These are phyloP conservation scores for Rubia peregrina DNA, from an alignment of 305 asterid species.

Conservation along the genomic window DNA sequence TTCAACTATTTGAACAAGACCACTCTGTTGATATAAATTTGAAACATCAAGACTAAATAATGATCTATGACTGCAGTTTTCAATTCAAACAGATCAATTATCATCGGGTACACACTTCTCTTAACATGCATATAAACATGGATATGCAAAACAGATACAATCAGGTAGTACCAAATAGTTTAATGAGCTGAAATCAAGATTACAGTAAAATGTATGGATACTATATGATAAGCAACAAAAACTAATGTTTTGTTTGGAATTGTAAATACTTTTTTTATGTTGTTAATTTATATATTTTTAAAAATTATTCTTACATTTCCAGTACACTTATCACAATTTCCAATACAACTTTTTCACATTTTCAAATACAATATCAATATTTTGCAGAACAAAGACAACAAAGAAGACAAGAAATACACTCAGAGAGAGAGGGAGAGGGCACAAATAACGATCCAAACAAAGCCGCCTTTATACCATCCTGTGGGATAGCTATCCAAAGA, in stretches of 20 bases:
- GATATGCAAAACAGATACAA: neutral
- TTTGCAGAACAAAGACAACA: neutral
- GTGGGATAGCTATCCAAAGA: neutral
- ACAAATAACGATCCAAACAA: neutral
- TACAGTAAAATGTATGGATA: neutral
- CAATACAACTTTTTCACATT: too few species aligned
- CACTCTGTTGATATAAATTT: slow-evolving; percentile 49
- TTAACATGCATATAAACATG: neutral
- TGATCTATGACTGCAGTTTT: neutral
- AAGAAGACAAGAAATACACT: neutral
- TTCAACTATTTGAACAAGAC: slow-evolving; percentile 84
- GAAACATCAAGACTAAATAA: slow-evolving; percentile 13
- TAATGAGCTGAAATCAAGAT: neutral
- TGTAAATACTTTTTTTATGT: neutral
- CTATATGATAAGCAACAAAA: neutral
- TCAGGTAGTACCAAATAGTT: neutral
- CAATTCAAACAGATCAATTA: neutral
- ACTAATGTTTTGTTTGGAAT: neutral
- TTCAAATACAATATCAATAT: neutral
- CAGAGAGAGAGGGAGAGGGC: neutral
- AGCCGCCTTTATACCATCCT: neutral
- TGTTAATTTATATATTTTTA: too few species aligned
- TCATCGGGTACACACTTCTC: neutral
- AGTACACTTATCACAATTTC: too few species aligned
- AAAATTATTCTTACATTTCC: neutral